Conservation (phyloP, 345 rosid species). For the Brassica nigra region DNA sequence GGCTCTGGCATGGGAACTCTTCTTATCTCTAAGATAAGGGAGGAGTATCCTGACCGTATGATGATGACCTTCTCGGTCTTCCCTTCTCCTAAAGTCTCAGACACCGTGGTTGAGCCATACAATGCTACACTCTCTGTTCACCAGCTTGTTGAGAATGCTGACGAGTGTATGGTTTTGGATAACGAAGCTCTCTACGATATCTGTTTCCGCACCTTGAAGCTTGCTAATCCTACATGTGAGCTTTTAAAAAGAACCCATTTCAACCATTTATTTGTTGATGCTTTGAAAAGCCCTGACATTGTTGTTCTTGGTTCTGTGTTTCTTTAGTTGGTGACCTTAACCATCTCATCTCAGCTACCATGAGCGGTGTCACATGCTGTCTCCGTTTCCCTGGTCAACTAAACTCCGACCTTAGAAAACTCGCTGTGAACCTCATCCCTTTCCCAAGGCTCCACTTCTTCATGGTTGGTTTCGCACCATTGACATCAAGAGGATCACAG, state of each 20-base stretch:
- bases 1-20: not conserved
- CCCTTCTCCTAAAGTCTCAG: not conserved
- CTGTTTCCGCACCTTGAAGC: slow-evolving; percentile 2
- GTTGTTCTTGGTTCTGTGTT: not conserved
- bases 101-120: not conserved
- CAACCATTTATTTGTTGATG: not conserved
- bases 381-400: slow-evolving; percentile 5
- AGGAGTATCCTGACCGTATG: not conserved
- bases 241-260: not conserved
- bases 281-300: not conserved
- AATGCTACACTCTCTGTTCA: not conserved
- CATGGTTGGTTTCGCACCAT: not conserved
- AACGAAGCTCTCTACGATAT: not conserved
- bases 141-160: not conserved
- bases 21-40: not conserved
- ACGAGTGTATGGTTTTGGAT: not conserved
- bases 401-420: not conserved
- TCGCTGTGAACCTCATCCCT: not conserved
- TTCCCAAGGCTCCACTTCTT: slow-evolving; percentile 6
- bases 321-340: not conserved
- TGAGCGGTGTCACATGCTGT: slow-evolving; percentile 4
- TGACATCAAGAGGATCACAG: not conserved
- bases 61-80: not conserved
- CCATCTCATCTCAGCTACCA: not conserved
- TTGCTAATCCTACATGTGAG: not conserved